Conservation (phyloP, 2,329 filamentous ascomycete species). For the Hypoxylon sp. region DNA sequence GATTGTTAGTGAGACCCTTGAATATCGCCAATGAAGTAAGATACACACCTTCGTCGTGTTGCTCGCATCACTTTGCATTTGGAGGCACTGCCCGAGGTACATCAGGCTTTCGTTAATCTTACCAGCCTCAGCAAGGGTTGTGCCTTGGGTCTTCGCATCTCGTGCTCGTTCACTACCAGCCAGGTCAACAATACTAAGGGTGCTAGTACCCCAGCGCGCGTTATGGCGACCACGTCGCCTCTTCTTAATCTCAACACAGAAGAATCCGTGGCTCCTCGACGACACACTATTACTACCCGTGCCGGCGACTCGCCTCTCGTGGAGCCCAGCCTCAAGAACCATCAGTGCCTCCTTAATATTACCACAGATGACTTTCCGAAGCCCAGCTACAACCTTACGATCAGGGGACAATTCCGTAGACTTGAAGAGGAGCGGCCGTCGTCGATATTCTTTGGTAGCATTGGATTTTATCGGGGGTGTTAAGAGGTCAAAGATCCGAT, state of each 20-base stretch:
- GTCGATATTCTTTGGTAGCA: constrained; percentile 77
- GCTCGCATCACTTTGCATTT: constrained; percentile 89
- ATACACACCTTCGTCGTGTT: constrained; percentile 77
- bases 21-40: neutral
- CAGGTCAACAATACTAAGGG: constrained; percentile 89
- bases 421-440: constrained; percentile 92
- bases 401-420: constrained; percentile 89
- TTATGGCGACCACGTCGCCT: constrained; percentile 66
- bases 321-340: constrained; percentile 89
- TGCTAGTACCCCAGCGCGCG: constrained; percentile 80
- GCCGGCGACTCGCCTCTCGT: constrained; percentile 88
- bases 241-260: constrained; percentile 95
- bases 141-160: constrained; percentile 93
- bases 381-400: constrained; percentile 92
- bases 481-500: constrained; percentile 94
- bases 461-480: constrained; percentile 73
- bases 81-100: constrained; percentile 97
- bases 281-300: constrained; percentile 95
- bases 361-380: constrained; percentile 90
- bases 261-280: constrained; percentile 95
- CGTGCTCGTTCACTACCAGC: constrained; percentile 94
- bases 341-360: constrained; percentile 87
- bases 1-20: constrained; percentile 19
- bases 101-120: constrained; percentile 99
- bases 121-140: constrained; percentile 92